Conservation (phyloP, 2,329 filamentous ascomycete species). For the Penicillium sp. region DNA sequence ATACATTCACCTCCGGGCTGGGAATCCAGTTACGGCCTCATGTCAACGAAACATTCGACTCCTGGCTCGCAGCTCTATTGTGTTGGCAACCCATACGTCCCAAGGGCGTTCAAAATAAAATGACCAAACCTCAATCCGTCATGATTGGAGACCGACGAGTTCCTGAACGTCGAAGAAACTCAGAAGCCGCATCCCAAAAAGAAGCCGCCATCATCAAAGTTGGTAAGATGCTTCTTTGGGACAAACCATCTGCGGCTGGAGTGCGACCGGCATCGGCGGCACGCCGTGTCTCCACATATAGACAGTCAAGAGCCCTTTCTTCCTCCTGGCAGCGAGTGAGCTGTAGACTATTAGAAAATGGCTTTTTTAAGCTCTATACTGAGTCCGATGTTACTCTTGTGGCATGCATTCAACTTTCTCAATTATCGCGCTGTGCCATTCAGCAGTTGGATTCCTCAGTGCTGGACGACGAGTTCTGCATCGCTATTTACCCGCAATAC, state of each 20-base stretch:
- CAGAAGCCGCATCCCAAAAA: slow-evolving; percentile 57
- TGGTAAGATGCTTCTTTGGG: slow-evolving; percentile 87
- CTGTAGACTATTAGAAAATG: slow-evolving; percentile 91
- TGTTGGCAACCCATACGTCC: slow-evolving; percentile 55
- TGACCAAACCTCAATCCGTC: slow-evolving; percentile 50
- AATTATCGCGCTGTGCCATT: slow-evolving; percentile 84
- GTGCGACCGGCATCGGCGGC: slow-evolving; percentile 33
- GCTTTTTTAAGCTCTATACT: slow-evolving; percentile 85
- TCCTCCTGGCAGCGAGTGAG: slow-evolving; percentile 85
- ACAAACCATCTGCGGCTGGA: slow-evolving; percentile 63
- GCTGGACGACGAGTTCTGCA: slow-evolving; percentile 87
- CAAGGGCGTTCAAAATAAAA: slow-evolving; percentile 52
- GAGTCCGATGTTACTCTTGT: slow-evolving; percentile 81
- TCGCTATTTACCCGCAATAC: slow-evolving; percentile 95
- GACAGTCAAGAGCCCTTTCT: slow-evolving; percentile 58
- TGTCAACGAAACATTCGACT: slow-evolving; percentile 53
- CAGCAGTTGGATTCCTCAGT: slow-evolving; percentile 90
- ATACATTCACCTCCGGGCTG: slow-evolving; percentile 49
- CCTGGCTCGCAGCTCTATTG: slow-evolving; percentile 53
- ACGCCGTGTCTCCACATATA: slow-evolving; percentile 53
- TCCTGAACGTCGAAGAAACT: slow-evolving; percentile 46
- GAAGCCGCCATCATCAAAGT: slow-evolving; percentile 91
- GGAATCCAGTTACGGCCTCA: slow-evolving; percentile 51
- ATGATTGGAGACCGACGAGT: slow-evolving; percentile 46
- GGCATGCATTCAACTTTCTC: slow-evolving; percentile 81